Conservation (phyloP, 2,329 filamentous ascomycete species). For the Cryphonectria japonica region DNA sequence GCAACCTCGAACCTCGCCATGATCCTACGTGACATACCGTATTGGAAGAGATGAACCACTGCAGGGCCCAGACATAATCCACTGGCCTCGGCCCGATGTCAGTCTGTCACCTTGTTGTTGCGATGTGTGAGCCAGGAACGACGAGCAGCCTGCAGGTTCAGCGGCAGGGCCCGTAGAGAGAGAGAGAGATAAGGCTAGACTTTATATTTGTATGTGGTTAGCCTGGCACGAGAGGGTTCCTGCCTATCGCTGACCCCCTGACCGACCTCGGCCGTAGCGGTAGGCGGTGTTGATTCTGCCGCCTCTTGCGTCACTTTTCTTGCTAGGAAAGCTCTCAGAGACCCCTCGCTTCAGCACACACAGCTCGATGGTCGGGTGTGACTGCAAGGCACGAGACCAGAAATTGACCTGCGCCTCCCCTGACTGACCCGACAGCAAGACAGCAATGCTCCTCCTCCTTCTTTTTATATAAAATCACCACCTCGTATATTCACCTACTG, state of each 20-base stretch:
- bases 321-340: neutral
- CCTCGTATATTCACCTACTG: conserved; percentile 1
- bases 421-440: neutral
- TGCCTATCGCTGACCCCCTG: neutral
- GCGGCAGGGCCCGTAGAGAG: neutral
- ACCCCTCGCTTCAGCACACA: neutral
- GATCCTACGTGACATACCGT: neutral
- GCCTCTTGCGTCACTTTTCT: conserved; percentile 26
- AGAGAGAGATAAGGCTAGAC: neutral
- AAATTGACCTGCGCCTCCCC: neutral
- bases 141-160: neutral
- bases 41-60: neutral
- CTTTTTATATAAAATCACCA: neutral
- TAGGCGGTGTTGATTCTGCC: conserved; percentile 27
- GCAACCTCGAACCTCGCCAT: conserved; percentile 8
- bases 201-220: neutral
- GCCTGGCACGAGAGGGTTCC: neutral
- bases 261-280: neutral
- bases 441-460: neutral
- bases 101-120: neutral
- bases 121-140: neutral
- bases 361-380: conserved; percentile 3
- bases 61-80: neutral
- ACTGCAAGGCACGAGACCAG: conserved; percentile 24
- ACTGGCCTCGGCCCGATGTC: neutral